Evolutionary conservation across 2,329 filamentous ascomycete species (phyloP), one percentile per base, ranked within the genome.

Genomic region (Fusarium nurragi): DNA sequence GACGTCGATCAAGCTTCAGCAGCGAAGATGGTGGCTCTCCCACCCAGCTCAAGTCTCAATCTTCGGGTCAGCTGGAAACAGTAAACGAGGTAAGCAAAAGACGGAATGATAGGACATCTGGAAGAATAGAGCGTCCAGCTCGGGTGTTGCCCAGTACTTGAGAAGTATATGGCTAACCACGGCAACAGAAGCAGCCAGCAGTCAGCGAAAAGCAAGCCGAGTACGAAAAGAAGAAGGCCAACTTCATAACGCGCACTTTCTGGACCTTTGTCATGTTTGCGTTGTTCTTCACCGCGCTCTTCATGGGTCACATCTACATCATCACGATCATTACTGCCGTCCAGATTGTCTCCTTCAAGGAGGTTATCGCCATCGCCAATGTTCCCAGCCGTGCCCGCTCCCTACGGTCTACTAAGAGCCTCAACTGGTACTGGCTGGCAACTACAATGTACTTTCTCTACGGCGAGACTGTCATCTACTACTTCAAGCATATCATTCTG

Each of bases 361-460:
- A 99, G 80, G 95, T 99, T 73, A 98, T 99, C 75, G 94, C 94
- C 65, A 98, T 99, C 73, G 91, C 94, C 70, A 97, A 94, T 76
- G 93, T 98, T 9, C 94, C 95, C 51, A 97, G 92, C 77, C 89
- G 91, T 73, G 94, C 94, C 65, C 90, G 94, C 74, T 93, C 94
- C 76, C 84, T 99, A 61, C 91, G 91, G 58, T 97, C 97, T 71
- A 97, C 94, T 68, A 97, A 97, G 83, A 93, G 92, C 69, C 83
- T 99, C 71, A 98, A 98, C 79, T 99, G 95, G 95, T 99, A 99
- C 79, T 99, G 97, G 83, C 85, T 99, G 51, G 95, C 93, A n/a
- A 93, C 92, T 23, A 97, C 94, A 70, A 98, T 99, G 94, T 99
- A 99, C 83, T 99, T 97, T 72, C 84, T 99, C 47, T 99, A 99